phyloP scores from a whole-genome alignment of 345 rosid species.

The Rhizophora apiculata region DNA sequence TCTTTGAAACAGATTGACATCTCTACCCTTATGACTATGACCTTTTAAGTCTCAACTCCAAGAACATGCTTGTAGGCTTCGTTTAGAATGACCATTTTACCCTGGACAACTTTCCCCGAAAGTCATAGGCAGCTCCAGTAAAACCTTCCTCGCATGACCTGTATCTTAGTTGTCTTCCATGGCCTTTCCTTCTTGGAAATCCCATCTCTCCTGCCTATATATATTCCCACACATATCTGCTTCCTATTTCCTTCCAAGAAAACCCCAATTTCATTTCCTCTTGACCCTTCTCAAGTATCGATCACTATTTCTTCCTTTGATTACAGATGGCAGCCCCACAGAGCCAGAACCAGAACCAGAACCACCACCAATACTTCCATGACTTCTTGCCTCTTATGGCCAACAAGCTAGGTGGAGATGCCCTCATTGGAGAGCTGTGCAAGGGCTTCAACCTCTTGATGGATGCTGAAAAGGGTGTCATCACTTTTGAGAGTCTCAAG shows the following conservation, averaged over 20 bases:
- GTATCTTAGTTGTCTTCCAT: conserved; percentile 54
- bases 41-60: neutral
- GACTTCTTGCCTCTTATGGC: conserved; percentile 81
- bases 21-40: neutral
- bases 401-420: conserved; percentile 75
- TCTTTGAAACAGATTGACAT: neutral
- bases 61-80: neutral
- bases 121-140: neutral
- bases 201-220: conserved; percentile 18
- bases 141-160: conserved; percentile 32
- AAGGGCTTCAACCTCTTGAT: conserved; percentile 70
- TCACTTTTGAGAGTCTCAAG: conserved; percentile 68
- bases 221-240: neutral
- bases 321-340: conserved; percentile 36
- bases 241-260: neutral
- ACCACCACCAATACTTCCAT: conserved; percentile 39
- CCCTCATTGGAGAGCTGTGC: conserved; percentile 66
- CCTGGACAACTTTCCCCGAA: conserved; percentile 39
- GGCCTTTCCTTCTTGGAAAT: conserved; percentile 60
- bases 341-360: conserved; percentile 27
- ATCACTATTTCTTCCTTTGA: neutral
- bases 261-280: neutral
- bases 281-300: neutral
- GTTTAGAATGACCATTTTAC: conserved; percentile 12
- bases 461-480: conserved; percentile 65